phyloP scores from a whole-genome alignment of 352 stramenopile species.

The Thraustochytrium striatum region DNA sequence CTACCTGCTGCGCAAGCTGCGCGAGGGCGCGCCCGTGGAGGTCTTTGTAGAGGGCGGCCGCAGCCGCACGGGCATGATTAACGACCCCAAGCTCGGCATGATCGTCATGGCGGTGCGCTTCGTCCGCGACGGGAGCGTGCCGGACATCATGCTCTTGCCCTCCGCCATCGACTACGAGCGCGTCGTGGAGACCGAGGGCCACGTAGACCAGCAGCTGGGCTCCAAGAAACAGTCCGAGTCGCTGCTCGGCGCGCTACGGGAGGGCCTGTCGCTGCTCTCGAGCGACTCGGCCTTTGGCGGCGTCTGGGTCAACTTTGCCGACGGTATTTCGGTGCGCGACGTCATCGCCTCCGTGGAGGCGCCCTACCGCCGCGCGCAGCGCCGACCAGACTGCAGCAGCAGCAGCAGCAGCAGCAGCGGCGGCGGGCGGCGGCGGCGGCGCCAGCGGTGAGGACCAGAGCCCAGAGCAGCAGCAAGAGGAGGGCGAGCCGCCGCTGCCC shows the following conservation, averaged over 20 bases:
- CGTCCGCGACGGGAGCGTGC: conserved; percentile 7
- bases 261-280: neutral
- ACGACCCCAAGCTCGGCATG: conserved; percentile 56
- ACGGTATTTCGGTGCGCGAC: conserved; percentile 36
- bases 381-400: neutral
- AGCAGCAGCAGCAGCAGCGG: neutral
- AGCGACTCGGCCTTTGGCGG: neutral
- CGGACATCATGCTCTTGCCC: conserved; percentile 29
- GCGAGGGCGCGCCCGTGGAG: conserved; percentile 73
- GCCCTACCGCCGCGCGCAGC: neutral
- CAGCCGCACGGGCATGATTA: conserved; percentile 65
- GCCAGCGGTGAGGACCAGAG: too few species aligned
- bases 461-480: neutral
- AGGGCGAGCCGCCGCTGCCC: neutral
- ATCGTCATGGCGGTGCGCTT: conserved; percentile 47
- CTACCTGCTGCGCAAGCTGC: conserved; percentile 58
- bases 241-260: conserved; percentile 4
- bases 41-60: conserved; percentile 80
- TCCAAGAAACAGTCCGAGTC: conserved; percentile 39
- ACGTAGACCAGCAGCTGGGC: conserved; percentile 40
- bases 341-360: neutral
- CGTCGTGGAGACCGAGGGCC: conserved; percentile 27
- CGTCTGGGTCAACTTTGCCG: conserved; percentile 43
- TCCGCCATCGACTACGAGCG: conserved; percentile 45
- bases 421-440: too few species aligned